Evolutionary conservation across 192 early-diverging fungal genomes (phyloP), one percentile per base, ranked within the genome.

Genomic region (Entrophospora sp.): DNA sequence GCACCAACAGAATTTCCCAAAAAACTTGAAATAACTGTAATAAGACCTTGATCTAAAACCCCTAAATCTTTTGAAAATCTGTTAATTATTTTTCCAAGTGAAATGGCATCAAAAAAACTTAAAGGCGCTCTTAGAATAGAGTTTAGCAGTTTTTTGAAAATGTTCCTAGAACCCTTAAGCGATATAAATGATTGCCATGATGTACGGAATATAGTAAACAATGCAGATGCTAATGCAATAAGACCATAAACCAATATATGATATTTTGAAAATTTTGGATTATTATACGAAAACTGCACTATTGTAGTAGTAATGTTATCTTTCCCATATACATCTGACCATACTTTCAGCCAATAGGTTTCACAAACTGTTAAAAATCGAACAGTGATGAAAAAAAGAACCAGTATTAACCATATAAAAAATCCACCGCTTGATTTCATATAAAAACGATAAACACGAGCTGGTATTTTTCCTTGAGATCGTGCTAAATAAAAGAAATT

Each of bases 21-120:
- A 35, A 84, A 84, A 30, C 61, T 74, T 31, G 71, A 70, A 36
- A 87, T 69, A 46, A 74, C 72, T 20, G 79, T 75, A 34, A 84
- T 78, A 32, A 86, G 70, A 1, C 56, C 53, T 7, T 80, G 80
- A 62, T 95, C 93, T 43, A 96, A 71, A 0, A 85, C 80, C 56
- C 87, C 87, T 71, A 96, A 87, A 72, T 98, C 92, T 51, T 89
- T 87, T 8, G 89, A 85, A 69, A 93, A 94, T 16, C 95, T 77
- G 76, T 94, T 97, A 61, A 95, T 79, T 28, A 96, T 87, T 18
- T 89, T 85, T 27, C 92, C 91, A 20, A 90, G 75, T 5, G 94
- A 92, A 13, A 89, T 91, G 6, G 84, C 85, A 67, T 95, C 92
- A 72, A 92, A 97, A 80, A 95, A 96, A 2, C 86, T 81, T 14